Evolutionary conservation across 2,329 filamentous ascomycete species (phyloP), one percentile per base, ranked within the genome.

Genomic region (Knufia petricola): DNA sequence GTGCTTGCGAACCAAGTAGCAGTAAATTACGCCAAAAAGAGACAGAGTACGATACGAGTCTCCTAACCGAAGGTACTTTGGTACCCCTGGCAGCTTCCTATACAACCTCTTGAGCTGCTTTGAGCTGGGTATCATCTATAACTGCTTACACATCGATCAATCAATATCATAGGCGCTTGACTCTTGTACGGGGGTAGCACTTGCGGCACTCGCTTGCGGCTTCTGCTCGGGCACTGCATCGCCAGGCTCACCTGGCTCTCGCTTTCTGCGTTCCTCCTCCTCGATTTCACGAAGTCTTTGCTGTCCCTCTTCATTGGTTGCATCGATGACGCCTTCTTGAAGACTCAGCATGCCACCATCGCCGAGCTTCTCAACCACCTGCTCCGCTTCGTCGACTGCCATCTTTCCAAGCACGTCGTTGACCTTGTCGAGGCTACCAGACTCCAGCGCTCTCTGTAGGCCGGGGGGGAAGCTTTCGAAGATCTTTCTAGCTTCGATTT

Each of bases 311-410:
- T 88, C 83, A 2, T 90, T 94, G 39, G 88, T 98, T 1, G 88
- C 87, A 68, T 98, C 92, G 58, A 98, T 94, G 45, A 98, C 87
- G 43, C 94, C 82, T 62, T 95, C 82, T 64, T 96, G 88, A 44
- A 98, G 66, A 64, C 86, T 95, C 56, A 98, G 68, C 73, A 95
- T 90, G 31, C 86, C 87, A 13, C 87, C 87, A 69, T 92, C 77
- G 24, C 87, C 80, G 52, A 95, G 70, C 62, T 88, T 78, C 58
- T 81, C 84, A 15, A 95, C 86, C 42, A 94, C 71, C 58, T 87
- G 83, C 66, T 95, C 88, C 0, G 88, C 88, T 58, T 94, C 87
- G 24, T 87, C 82, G 1, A 95, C 84, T 57, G 79, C 85, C 87
- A 95, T 89, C 64, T 85, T 84, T 1, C 85, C 88, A 24, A 95